These are phyloP conservation scores for Citropsis articulata DNA, from an alignment of 345 rosid genomes.

Conservation along the genomic window DNA sequence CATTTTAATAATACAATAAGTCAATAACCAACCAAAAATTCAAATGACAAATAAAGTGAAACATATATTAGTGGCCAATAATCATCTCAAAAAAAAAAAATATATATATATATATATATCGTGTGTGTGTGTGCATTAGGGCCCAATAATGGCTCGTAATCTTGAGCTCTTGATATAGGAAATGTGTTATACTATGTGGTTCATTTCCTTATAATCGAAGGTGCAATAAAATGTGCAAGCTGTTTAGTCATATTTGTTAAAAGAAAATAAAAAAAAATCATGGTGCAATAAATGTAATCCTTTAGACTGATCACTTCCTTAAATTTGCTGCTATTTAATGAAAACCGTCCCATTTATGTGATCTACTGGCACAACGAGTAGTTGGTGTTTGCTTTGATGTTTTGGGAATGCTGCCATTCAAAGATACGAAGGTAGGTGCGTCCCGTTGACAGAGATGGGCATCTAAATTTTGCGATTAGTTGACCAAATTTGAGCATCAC, in stretches of 20 bases:
- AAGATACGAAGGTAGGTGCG: background rate
- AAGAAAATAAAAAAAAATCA: no score
- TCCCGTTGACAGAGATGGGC: background rate
- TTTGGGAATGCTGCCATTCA: background rate
- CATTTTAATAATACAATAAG: background rate
- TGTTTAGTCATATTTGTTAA: background rate
- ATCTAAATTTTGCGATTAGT: background rate
- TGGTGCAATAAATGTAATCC: background rate
- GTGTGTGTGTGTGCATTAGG: no score
- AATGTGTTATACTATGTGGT: background rate
- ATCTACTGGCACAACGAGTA: background rate
- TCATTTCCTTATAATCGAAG: no score
- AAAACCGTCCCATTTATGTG: background rate
- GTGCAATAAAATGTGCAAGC: background rate
- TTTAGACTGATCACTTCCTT: background rate
- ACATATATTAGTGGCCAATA: background rate
- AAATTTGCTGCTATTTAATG: background rate
- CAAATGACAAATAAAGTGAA: background rate
- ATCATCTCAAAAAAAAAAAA: background rate
- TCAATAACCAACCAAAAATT: background rate
- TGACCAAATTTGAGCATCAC: constrained; percentile 2
- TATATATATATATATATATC: no score
- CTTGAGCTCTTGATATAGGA: background rate
- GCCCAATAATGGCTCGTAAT: background rate
- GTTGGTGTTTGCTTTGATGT: background rate